Percentiles rank a stretch among this genome's conserved stretches.
Conservation (phyloP, 768 basidiomycete species). For the Amanita subjunquillea region DNA sequence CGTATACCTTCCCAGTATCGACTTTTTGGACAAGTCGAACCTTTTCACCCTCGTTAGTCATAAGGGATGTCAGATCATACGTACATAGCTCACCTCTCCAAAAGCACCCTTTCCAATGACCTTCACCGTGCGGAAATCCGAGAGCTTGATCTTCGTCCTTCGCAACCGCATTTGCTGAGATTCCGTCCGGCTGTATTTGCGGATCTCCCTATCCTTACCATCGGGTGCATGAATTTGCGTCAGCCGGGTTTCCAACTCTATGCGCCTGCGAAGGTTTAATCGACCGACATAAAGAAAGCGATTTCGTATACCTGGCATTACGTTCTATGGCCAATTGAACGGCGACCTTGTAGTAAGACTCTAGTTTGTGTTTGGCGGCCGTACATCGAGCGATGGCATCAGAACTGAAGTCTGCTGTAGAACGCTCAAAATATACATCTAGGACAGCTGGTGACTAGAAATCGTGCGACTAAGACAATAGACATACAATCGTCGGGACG, state of each 20-base stretch:
- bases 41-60: slow-evolving; percentile 23
- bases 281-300: background rate
- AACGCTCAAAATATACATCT: slow-evolving; percentile 95
- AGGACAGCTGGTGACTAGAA: slow-evolving; percentile 3
- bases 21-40: slow-evolving; percentile 94
- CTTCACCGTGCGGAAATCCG: slow-evolving; percentile 94
- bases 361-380: slow-evolving; percentile 92
- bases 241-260: slow-evolving; percentile 81
- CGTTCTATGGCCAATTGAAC: slow-evolving; percentile 95
- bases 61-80: background rate
- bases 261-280: slow-evolving; percentile 43
- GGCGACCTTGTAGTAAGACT: slow-evolving; percentile 96
- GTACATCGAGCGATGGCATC: slow-evolving; percentile 85
- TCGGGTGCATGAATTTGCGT: slow-evolving; percentile 67
- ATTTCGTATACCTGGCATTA: slow-evolving; percentile 65
- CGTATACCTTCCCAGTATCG: slow-evolving; percentile 96
- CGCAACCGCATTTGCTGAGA: slow-evolving; percentile 85
- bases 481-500: slow-evolving; percentile 36
- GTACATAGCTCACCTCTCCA: slow-evolving; percentile 61
- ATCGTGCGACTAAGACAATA: background rate
- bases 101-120: slow-evolving; percentile 99
- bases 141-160: slow-evolving; percentile 85
- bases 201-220: slow-evolving; percentile 81
- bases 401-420: slow-evolving; percentile 71
- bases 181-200: slow-evolving; percentile 79